Conservation (phyloP, 164 flowering plant species). For the Chimonanthus salicifolius region DNA sequence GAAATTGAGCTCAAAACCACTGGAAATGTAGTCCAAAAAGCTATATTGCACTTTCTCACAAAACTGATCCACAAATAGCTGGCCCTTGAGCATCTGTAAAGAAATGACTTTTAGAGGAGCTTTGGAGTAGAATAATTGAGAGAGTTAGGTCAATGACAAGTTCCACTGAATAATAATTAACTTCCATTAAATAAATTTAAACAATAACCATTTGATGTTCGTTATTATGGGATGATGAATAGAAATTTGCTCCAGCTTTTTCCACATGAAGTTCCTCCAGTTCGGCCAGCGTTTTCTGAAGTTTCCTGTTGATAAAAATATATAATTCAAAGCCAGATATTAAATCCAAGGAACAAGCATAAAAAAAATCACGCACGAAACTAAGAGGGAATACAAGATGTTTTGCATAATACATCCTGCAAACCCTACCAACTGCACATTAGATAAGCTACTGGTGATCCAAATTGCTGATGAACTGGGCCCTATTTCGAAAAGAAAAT, state of each 20-base stretch:
- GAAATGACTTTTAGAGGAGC: neutral
- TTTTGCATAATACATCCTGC: neutral
- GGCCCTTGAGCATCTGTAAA: conserved; percentile 59
- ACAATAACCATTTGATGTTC: conserved; percentile 7
- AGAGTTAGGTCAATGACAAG: neutral
- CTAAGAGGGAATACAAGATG: neutral
- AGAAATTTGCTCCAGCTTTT: conserved; percentile 49
- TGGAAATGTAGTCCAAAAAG: conserved; percentile 85
- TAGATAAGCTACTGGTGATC: neutral
- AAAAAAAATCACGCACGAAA: neutral
- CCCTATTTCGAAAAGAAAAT: neutral
- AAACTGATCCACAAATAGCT: conserved; percentile 68
- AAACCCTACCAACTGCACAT: neutral
- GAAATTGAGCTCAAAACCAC: conserved; percentile 88
- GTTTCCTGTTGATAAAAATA: conserved; percentile 35
- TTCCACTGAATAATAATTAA: neutral
- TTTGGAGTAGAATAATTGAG: neutral
- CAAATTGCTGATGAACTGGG: neutral
- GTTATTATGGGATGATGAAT: conserved; percentile 30
- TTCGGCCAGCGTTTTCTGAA: conserved; percentile 66
- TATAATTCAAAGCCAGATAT: neutral
- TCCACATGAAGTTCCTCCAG: conserved; percentile 52
- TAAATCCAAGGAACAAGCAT: neutral
- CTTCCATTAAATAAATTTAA: neutral
- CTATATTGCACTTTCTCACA: conserved; percentile 55